Evolutionary conservation across 768 basidiomycete species (phyloP).

Genomic region (Leccinum broughii): DNA sequence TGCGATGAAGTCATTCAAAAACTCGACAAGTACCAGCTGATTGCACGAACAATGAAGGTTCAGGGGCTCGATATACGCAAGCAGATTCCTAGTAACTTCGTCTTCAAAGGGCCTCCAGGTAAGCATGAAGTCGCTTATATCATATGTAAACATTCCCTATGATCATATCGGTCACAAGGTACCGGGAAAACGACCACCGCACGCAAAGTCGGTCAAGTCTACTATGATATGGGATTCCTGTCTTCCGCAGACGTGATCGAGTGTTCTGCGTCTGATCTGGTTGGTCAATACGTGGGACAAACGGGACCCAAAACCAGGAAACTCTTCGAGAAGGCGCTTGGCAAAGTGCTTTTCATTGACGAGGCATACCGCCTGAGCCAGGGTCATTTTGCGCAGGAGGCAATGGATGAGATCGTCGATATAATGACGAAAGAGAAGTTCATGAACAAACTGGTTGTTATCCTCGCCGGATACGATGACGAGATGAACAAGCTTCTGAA

Average conservation of each 20-base stretch:
- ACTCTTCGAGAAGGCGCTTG: conserved; percentile 63
- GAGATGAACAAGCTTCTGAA: conserved; percentile 63
- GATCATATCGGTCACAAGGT: conserved; percentile 36
- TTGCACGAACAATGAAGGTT: conserved; percentile 43
- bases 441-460: conserved; percentile 59
- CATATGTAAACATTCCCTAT: neutral
- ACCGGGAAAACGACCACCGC: conserved; percentile 67
- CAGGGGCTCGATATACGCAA: conserved; percentile 45
- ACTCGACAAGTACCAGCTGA: conserved; percentile 52
- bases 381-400: conserved; percentile 68
- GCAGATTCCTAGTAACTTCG: conserved; percentile 61
- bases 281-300: conserved; percentile 69
- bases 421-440: conserved; percentile 59
- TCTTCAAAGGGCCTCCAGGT: conserved; percentile 77
- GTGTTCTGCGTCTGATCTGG: conserved; percentile 68
- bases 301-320: conserved; percentile 67
- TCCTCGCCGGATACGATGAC: conserved; percentile 68
- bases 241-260: conserved; percentile 55
- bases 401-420: conserved; percentile 69
- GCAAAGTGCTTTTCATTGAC: conserved; percentile 69
- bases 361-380: conserved; percentile 67
- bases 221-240: conserved; percentile 62
- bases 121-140: conserved; percentile 8
- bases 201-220: conserved; percentile 62
- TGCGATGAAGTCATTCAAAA: conserved; percentile 52